Evolutionary conservation across 2,329 filamentous ascomycete species (phyloP), one percentile per base, ranked within the genome.

Genomic region (Simplicillium aogashimaense): DNA sequence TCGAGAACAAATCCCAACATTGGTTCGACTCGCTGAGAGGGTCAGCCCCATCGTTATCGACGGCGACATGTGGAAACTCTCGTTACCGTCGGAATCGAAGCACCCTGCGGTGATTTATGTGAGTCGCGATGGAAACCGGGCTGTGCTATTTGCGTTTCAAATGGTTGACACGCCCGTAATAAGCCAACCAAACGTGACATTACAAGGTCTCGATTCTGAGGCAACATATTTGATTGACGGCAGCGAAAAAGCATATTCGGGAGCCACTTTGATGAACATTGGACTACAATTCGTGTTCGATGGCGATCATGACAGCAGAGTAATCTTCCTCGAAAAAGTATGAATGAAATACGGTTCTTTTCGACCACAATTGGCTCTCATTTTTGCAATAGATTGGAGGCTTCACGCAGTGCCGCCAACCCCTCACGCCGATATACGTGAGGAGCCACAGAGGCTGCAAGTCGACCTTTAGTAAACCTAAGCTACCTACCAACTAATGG

Each of bases 41-140:
- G 61, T 81, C 36, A 79, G 77, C 42, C 76, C 76, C 0, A 61
- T 81, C n/a, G 64, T 82, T 3, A 64, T 81, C 39, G 59, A 55
- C 0, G 76, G 78, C 2, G 69, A 75, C 39, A 65, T 81, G 55
- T 79, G 73, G 62, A 72, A 77, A 2, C 62, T 82, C 2, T 65
- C 58, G 2, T 57, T 78, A 3, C 76, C 78, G 0, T 70, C 74
- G 25, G 58, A 72, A 4, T 74, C 72, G 2, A 78, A 81, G 47
- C 78, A 73, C 68, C 78, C 78, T 0, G 76, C 75, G 0, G 76
- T 70, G 2, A 59, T 79, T 45, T 79, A 80, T 48, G 61, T 79
- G 1, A 70, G 70, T 0, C 60, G 66, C 7, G 73, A 78, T 38
- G 65, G 61, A 2, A 52, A 43, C 6, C 45, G 68, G 39, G 72